phyloP scores from a whole-genome alignment of 2,329 filamentous ascomycete genomes.

The Dactylellina parvicollis region DNA sequence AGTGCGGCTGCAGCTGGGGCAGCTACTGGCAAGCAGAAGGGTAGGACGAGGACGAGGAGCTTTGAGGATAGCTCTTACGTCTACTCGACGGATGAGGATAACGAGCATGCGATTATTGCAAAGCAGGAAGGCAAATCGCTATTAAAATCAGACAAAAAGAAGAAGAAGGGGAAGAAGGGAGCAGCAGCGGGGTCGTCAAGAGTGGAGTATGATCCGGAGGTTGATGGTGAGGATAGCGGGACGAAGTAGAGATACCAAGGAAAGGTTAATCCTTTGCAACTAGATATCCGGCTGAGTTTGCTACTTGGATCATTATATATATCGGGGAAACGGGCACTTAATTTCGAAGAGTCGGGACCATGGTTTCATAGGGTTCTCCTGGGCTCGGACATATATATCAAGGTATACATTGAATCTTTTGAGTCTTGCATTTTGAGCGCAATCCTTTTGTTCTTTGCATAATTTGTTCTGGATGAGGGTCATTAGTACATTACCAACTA shows the following conservation, averaged over 20 bases:
- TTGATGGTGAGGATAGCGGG: constrained; percentile 34
- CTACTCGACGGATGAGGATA: constrained; percentile 46
- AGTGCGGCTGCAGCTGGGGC: constrained; percentile 23
- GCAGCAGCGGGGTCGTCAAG: constrained; percentile 2
- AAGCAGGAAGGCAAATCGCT: constrained; percentile 3
- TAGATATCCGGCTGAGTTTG: too few relatives aligned
- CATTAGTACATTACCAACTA: too few relatives aligned
- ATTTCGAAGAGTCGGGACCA: too few relatives aligned
- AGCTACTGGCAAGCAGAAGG: constrained; percentile 1
- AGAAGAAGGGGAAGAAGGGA: neutral
- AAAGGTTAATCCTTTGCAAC: neutral
- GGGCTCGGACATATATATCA: too few relatives aligned
- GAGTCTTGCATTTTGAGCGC: constrained; percentile 9
- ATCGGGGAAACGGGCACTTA: neutral
- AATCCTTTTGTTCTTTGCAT: neutral
- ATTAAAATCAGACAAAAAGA: constrained; percentile 17
- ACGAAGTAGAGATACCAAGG: neutral
- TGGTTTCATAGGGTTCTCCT: too few relatives aligned
- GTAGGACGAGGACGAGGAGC: constrained; percentile 24
- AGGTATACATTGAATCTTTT: neutral
- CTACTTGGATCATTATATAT: too few relatives aligned
- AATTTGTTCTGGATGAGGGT: too few relatives aligned
- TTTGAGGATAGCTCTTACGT: constrained; percentile 50
- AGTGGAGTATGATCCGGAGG: constrained; percentile 46
- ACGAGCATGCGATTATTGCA: constrained; percentile 36